Percentiles rank a stretch among this genome's conserved stretches.
Evolutionary conservation across 352 stramenopile genomes (phyloP).

Genomic region (Phytophthora macrochlamydospora): DNA sequence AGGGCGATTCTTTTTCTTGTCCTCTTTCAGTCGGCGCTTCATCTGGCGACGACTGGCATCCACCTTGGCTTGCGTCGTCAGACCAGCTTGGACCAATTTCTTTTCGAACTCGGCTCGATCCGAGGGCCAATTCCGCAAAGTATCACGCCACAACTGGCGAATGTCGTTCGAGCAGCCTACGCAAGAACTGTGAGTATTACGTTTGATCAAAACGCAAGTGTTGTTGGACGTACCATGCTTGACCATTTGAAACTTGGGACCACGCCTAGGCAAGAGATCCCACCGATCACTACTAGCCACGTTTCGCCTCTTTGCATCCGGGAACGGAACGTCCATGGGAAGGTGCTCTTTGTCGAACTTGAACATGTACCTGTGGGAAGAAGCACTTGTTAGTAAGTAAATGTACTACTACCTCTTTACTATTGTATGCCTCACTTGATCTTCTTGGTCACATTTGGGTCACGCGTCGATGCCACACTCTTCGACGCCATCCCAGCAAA

Average conservation of each 20-base stretch:
- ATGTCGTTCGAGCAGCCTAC: slow-evolving; percentile 87
- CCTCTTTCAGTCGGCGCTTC: slow-evolving; percentile 82
- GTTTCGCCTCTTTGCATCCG: slow-evolving; percentile 68
- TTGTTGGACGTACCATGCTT: slow-evolving; percentile 60
- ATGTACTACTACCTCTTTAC: neutral
- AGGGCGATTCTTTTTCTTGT: slow-evolving; percentile 84
- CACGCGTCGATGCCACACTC: slow-evolving; percentile 79
- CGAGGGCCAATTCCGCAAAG: slow-evolving; percentile 67
- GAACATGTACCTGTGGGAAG: slow-evolving; percentile 62
- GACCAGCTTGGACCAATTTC: slow-evolving; percentile 78
- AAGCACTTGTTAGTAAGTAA: neutral
- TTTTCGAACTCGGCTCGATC: slow-evolving; percentile 80
- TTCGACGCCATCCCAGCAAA: slow-evolving; percentile 78
- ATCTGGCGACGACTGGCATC: slow-evolving; percentile 77
- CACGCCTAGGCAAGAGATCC: slow-evolving; percentile 72
- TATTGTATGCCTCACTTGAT: slow-evolving; percentile 43
- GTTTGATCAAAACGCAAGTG: neutral
- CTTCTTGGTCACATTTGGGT: slow-evolving; percentile 85
- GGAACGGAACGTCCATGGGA: slow-evolving; percentile 79
- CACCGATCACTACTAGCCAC: slow-evolving; percentile 71
- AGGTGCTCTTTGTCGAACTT: slow-evolving; percentile 87
- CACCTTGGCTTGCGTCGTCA: slow-evolving; percentile 86
- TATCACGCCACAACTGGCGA: slow-evolving; percentile 83
- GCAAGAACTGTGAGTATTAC: neutral
- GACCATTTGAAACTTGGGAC: slow-evolving; percentile 75